A percentile compares a stretch with the other conserved stretches of the same genome.
Conservation (phyloP, 148 eudicot genomes). For the Rhododendron williamsianum region DNA sequence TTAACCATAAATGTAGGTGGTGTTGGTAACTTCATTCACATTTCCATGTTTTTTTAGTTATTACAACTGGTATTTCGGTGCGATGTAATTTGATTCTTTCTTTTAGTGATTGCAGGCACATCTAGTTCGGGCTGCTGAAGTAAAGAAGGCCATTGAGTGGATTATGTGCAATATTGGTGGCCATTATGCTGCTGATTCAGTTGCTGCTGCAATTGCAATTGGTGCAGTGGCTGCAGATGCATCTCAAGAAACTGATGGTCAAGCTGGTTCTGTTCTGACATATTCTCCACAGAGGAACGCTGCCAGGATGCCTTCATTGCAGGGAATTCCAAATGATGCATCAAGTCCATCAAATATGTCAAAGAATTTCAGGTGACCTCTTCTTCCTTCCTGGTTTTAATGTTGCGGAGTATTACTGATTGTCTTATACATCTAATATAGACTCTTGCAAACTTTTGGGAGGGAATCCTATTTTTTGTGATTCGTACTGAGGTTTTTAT, state of each 20-base stretch:
- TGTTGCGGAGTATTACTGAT: not conserved
- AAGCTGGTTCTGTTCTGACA: slow-evolving; percentile 29
- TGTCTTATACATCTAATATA: not conserved
- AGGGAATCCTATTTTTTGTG: not conserved
- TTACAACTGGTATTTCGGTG: slow-evolving; percentile 10
- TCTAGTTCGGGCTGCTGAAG: slow-evolving; percentile 86
- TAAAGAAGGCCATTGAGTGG: slow-evolving; percentile 95
- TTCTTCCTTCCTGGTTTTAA: slow-evolving; percentile 9
- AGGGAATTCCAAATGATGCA: slow-evolving; percentile 56
- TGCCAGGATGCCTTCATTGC: slow-evolving; percentile 33
- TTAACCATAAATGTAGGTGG: not conserved
- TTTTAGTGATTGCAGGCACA: slow-evolving; percentile 87
- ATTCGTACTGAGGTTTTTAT: not conserved
- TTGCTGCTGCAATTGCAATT: slow-evolving; percentile 57
- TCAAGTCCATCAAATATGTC: slow-evolving; percentile 52
- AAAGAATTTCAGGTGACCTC: slow-evolving; percentile 72
- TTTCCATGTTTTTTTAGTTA: not conserved
- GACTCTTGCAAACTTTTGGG: not conserved
- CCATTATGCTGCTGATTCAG: slow-evolving; percentile 95
- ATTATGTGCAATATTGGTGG: slow-evolving; percentile 89
- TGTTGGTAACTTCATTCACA: not conserved
- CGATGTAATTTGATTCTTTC: slow-evolving; percentile 44
- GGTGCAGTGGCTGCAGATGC: slow-evolving; percentile 42
- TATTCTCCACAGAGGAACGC: slow-evolving; percentile 50
- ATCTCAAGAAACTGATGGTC: slow-evolving; percentile 51